phyloP scores from a whole-genome alignment of 306 rosid genomes.

The Prunus davidiana region DNA sequence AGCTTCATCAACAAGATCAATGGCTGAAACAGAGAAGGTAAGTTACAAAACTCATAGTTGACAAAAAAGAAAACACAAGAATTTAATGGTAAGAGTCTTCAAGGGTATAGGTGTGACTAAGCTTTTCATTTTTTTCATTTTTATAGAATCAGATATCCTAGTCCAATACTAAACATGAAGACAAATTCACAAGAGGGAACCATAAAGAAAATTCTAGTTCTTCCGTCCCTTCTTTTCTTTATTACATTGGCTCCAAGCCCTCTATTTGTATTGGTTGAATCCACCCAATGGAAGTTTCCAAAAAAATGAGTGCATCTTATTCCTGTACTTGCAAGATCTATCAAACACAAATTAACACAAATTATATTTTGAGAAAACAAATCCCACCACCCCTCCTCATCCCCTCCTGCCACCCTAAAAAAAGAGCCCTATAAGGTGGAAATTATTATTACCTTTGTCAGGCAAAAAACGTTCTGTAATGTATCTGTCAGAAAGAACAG shows the following conservation, averaged over 20 bases:
- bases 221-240: not conserved
- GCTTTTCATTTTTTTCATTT: not conserved
- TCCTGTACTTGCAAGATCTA: not conserved
- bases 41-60: conserved; percentile 6
- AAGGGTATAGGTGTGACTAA: not conserved
- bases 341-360: not conserved
- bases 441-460: conserved; percentile 64
- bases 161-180: not conserved
- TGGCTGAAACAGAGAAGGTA: conserved; percentile 56
- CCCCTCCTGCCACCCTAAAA: not conserved
- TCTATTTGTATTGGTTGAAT: not conserved
- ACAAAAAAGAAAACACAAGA: not conserved
- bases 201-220: not conserved
- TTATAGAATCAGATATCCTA: not conserved
- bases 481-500: conserved; percentile 89
- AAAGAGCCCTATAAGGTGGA: not conserved
- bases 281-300: not conserved
- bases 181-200: not conserved
- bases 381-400: not conserved
- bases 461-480: conserved; percentile 92
- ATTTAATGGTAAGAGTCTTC: not conserved
- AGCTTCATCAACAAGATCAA: conserved; percentile 98
- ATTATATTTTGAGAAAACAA: not conserved
- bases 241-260: not conserved
- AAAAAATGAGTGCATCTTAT: not conserved